Base-by-base conservation (phyloP, 768 basidiomycete genomes). In the Piloderma croceum region DNA sequence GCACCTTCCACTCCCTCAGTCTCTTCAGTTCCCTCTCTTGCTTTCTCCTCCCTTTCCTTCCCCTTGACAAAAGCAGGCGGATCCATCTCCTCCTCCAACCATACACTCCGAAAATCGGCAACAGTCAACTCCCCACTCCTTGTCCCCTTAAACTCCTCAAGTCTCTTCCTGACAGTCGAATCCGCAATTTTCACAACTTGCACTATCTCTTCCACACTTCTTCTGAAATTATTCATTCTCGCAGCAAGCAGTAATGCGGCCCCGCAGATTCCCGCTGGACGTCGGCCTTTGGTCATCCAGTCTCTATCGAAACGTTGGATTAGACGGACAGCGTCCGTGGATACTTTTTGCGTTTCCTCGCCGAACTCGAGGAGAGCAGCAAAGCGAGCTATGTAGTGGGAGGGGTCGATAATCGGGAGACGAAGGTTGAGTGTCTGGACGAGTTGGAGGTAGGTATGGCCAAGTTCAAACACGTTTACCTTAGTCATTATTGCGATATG, bases 141-240 rank as follows among this genome's bases (percentile, higher is more conserved):
- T 2, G 92, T 97, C 50, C 77, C 79, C 57, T 83, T 89, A 70
- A 99, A 99, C 65, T 99, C 96, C 19, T 92, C 87, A 12, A 99
- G 67, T 13, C 96, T 78, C 61, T 94, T 97, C 65, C 83, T 81
- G 31, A 99, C 64, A 3, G 96, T 99, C 9, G 81, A 83, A 54
- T 97, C 92, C n/a, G 92, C 90, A 49, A 97, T 96, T 65, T 98
- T 99, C 49, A 98, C 96, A 12, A 99, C 92, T 57, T 99, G 96
- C 15, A 97, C 92, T 34, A 99, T 87, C 62, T 99, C 96, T 56
- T 93, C 88, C 9, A 97, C 74, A 19, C 84, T 89, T 34, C 96
- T 71, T 31, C 93, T 71, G 56, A 94, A 98, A 61, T 96, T 96
- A 66, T 94, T 97, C 96, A 99, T 98, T 19, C 96, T 81, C 23